Conservation (phyloP, 441 rosid genomes). For the Codiaeum variegatum region DNA sequence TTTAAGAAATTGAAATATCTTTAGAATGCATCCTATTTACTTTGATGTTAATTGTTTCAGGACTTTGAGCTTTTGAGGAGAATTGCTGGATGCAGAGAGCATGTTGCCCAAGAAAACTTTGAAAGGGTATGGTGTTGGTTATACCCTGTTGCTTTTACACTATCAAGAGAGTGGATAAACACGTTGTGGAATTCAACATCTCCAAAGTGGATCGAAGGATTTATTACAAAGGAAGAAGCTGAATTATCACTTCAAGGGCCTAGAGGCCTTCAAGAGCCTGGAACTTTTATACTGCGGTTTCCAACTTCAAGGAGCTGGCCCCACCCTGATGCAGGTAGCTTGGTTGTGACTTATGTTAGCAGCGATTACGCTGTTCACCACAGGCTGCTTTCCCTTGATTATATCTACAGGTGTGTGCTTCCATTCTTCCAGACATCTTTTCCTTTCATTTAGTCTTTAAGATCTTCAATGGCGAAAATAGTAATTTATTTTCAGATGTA, state of each 20-base stretch:
- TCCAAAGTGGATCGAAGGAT: conserved; percentile 88
- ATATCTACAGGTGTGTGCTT: conserved; percentile 43
- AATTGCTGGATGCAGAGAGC: conserved; percentile 68
- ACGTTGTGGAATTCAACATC: conserved; percentile 57
- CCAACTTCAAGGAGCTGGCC: conserved; percentile 95
- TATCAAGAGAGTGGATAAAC: conserved; percentile 55
- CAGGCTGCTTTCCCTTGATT: conserved; percentile 53
- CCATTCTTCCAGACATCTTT: background rate
- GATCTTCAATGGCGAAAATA: background rate
- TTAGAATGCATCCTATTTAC: background rate
- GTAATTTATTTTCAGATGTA: background rate
- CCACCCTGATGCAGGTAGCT: conserved; percentile 89
- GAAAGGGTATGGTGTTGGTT: conserved; percentile 94
- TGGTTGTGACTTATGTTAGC: conserved; percentile 69
- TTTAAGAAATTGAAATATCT: background rate
- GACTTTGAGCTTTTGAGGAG: conserved; percentile 62
- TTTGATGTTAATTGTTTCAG: conserved; percentile 31
- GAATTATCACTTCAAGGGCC: conserved; percentile 71
- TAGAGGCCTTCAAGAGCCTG: conserved; percentile 70
- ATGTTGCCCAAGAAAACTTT: conserved; percentile 71
- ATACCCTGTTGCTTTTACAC: conserved; percentile 64
- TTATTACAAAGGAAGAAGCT: conserved; percentile 87
- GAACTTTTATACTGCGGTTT: conserved; percentile 74
- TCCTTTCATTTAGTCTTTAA: background rate
- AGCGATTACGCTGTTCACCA: conserved; percentile 54